Evolutionary conservation across 352 stramenopile species (phyloP).

Genomic region (Pythium apleroticum): DNA sequence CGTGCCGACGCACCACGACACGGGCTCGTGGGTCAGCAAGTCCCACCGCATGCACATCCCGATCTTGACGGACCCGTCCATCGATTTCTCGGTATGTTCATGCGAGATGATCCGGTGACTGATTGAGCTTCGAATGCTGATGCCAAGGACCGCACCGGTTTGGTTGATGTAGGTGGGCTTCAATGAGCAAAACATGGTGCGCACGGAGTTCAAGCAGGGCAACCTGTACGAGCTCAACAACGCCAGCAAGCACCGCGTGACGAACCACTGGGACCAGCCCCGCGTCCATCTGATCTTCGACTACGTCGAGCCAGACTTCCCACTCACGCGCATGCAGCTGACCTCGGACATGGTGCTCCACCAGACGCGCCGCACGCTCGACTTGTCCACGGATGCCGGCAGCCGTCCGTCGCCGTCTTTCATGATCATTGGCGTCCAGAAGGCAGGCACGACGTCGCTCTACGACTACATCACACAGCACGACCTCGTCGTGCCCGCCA

Average conservation of each 20-base stretch:
- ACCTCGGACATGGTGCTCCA: slow-evolving; percentile 89
- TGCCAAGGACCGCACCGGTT: background rate
- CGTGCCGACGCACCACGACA: slow-evolving; percentile 98
- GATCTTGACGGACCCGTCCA: slow-evolving; percentile 85
- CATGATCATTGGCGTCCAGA: slow-evolving; percentile 95
- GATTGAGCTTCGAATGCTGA: background rate
- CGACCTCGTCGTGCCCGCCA: slow-evolving; percentile 90
- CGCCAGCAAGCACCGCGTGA: slow-evolving; percentile 94
- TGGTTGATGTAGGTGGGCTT: slow-evolving; percentile 64
- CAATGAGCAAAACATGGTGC: slow-evolving; percentile 80
- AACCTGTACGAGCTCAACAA: slow-evolving; percentile 99
- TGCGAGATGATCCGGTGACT: background rate
- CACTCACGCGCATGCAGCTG: slow-evolving; percentile 73
- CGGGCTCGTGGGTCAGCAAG: slow-evolving; percentile 94
- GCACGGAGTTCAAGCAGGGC: slow-evolving; percentile 92
- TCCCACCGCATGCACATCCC: slow-evolving; percentile 97
- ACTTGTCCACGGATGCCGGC: slow-evolving; percentile 85
- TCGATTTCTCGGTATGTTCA: slow-evolving; percentile 64
- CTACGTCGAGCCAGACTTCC: slow-evolving; percentile 91
- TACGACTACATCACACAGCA: slow-evolving; percentile 98
- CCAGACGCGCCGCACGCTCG: slow-evolving; percentile 95
- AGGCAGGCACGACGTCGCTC: slow-evolving; percentile 95
- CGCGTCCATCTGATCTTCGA: slow-evolving; percentile 99
- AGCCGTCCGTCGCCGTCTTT: slow-evolving; percentile 88
- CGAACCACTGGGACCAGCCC: slow-evolving; percentile 90